These are phyloP conservation scores for Claviceps spartinae DNA, from an alignment of 2,329 filamentous ascomycete species.

Conservation along the genomic window DNA sequence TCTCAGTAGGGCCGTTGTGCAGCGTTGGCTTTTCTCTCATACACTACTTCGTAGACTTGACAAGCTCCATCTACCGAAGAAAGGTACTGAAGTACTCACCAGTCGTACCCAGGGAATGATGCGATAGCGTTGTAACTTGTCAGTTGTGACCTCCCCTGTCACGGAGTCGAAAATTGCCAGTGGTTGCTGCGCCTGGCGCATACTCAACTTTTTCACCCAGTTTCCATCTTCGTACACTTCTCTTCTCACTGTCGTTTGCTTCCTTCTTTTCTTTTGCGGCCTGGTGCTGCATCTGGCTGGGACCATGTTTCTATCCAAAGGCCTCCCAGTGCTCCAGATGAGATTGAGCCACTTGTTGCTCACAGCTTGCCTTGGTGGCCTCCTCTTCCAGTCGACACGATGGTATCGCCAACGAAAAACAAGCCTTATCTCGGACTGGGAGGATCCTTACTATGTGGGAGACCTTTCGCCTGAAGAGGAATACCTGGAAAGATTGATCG, in stretches of 20 bases:
- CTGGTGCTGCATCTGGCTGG: slow-evolving; percentile 5
- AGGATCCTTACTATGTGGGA: slow-evolving; percentile 7
- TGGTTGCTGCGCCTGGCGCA: neutral
- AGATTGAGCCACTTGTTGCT: slow-evolving; percentile 13
- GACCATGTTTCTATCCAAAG: slow-evolving; percentile 15
- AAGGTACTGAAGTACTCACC: neutral
- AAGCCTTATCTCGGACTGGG: slow-evolving; percentile 4
- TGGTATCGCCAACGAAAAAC: slow-evolving; percentile 5
- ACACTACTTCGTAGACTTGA: neutral
- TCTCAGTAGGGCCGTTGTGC: neutral
- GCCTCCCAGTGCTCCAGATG: slow-evolving; percentile 11
- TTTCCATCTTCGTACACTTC: neutral
- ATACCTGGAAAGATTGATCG: slow-evolving; percentile 17
- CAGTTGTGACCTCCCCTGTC: neutral
- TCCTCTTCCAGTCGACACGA: slow-evolving; percentile 13
- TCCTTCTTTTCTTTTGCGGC: slow-evolving; percentile 1
- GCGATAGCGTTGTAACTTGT: neutral
- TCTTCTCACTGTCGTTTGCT: neutral
- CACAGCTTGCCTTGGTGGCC: slow-evolving; percentile 13
- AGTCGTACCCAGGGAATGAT: neutral
- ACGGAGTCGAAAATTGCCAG: neutral
- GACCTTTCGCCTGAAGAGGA: slow-evolving; percentile 18
- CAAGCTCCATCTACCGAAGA: neutral
- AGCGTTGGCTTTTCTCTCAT: neutral
- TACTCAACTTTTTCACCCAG: neutral